Base-by-base conservation (phyloP, 805 yeast species). In the Metschnikowia rubicola region DNA sequence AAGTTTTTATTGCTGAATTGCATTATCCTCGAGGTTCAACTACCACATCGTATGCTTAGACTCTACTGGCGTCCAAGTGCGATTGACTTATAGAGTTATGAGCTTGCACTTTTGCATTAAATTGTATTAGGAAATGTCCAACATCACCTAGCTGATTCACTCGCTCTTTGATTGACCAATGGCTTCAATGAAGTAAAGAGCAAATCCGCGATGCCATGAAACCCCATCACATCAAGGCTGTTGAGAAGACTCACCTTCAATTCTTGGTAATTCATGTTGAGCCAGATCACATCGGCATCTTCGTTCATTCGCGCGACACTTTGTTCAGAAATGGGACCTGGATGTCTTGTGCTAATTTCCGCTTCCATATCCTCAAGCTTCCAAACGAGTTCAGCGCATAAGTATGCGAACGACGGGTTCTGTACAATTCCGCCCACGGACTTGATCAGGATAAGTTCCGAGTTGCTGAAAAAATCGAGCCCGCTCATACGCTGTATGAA, bases 121-220 rank as follows among this genome's bases (percentile, higher is more conserved):
- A 4, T 21, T 21, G 26, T 1, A 21, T 21, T 7, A 21, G 2
- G 26, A 1, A 3, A 21, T 21, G 26, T 21, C 7, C 26, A 21
- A 21, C 26, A 21, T 21, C 26, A 21, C 8, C 8, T 21, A 21
- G 26, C 26, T 1, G 26, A 1, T 7, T 7, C 26, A 21, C 7
- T 21, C 26, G 26, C 26, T 21, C 48, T 40, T 17, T 37, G 44
- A 10, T 46, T 40, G 12, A 48, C 44, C 42, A 82, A 62, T 50
- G 83, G 75, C 54, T 76, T 78, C 52, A 84, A 53, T 32, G 84
- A 81, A 15, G 75, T 71, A 54, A 76, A 79, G 13, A 84, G 56
- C 37, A 84, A 68, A 30, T 71, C 71, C 4, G 75, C 66, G 3
- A 83, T 51, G 0, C 86, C 83, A 8, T 48, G 52, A 46, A 76